Base-by-base conservation (phyloP, 2,329 filamentous ascomycete species). In the Clonostachys rhizophaga region DNA sequence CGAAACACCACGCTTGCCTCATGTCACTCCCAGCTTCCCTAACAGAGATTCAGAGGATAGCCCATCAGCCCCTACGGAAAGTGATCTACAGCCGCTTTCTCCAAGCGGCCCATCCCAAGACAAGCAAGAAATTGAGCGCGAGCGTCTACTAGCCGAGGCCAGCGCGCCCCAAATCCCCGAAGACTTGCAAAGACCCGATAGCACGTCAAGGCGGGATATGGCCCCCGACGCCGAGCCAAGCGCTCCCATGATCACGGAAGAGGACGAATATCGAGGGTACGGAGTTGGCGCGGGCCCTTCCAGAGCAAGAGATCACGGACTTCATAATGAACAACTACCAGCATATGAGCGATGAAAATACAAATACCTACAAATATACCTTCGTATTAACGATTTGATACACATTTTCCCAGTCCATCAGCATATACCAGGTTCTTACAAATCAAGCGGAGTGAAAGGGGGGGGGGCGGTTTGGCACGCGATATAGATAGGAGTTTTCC, bases 91-190 rank as follows among this genome's bases (percentile, higher is more conserved):
- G 18, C 54, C 47, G 10, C 54, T 54, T 6, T 54, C 63, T 52
- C 51, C 68, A 4, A 71, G 66, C 10, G 52, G 47, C 12, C 35
- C 44, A 6, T 49, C 45, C 11, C 33, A 94, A 47, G 91, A 95
- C 63, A 94, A 95, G 62, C 83, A 85, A 55, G 89, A 95, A 60
- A 69, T 90, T 7, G 87, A 91, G 60, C 74, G 83, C 17, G 77
- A 71, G 47, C 72, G 84, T 36, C 63, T 89, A n/a, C 69, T 87
- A 50, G 69, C 74, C 45, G 77, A 86, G 56, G 80, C 79, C 8
- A 87, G 84, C 60, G 79, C 80, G 9, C 76, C 76, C 5, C 72
- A 76, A 11, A 76, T 81, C 41, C 76, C 77, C 0, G 72, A 76
- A 6, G 79, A 83, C 52, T 72, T 71, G 49, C 56, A 62, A 33